Evolutionary conservation across 1,284 basidiomycete genomes (phyloP), one percentile per base, ranked within the genome.

Genomic region (Tetrapyrgos nigripes): DNA sequence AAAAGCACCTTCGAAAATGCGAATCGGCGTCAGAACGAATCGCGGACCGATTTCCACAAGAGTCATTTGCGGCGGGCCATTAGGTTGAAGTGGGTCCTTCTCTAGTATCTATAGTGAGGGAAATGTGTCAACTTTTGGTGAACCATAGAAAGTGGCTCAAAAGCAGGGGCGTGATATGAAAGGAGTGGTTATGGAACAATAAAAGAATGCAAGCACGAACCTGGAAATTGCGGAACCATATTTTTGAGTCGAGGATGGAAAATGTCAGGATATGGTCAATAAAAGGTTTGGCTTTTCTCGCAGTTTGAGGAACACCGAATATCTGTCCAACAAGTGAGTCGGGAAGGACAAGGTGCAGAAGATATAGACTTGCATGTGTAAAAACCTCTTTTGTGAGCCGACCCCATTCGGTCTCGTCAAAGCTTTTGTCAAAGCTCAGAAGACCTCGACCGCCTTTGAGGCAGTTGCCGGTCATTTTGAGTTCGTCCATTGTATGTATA

Each of bases 201-300:
- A 33, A 33, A n/a, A 26, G 14, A 28, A 29, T 26, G 23, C 21
- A 10, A 14, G 45, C 21, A 72, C 77, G 63, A 35, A 92, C 93
- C 84, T 99, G 97, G 80, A 93, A 99, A 77, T 98, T 98, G 64
- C 97, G 88, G 84, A 99, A 98, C 97, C 97, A 99, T 65, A 99
- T 94, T 74, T 98, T 98, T 73, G 87, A 86, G 80, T 99, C 97
- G 44, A 97, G 83, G 53, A 99, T 85, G 21, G 96, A 97, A 76
- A 99, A 99, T 46, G 94, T 94, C 63, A 99, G 84, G 69, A 99
- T 89, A 71, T 99, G 97, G 77, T 99, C 97, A 67, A 99, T 88
- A 77, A 99, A 99, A 1, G 97, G 97, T 75, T 99, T 99, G 13
- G 94, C 86, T 69, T 88, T 90, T 63, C 97, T 84, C 31, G 97